A percentile compares a stretch with the other conserved stretches of the same genome.
phyloP scores from a whole-genome alignment of 352 stramenopile species.

The Chrysophaeum taylorii region DNA sequence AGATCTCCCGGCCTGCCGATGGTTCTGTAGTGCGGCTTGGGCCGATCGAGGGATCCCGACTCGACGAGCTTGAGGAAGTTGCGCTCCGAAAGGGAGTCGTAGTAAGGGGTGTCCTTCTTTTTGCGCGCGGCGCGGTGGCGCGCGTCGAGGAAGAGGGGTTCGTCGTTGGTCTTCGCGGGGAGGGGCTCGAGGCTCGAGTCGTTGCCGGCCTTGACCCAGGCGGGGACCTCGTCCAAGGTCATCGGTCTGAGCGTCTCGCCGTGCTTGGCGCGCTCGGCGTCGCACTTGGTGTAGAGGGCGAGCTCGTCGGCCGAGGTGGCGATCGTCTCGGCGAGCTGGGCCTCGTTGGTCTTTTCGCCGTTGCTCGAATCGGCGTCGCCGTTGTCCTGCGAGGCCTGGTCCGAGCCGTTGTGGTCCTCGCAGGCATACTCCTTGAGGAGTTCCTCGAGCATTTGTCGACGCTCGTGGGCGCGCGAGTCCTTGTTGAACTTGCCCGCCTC shows the following conservation, averaged over 20 bases:
- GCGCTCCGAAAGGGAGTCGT: too few species aligned
- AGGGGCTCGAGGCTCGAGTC: too few species aligned
- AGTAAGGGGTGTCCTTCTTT: too few species aligned
- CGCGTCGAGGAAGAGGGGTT: too few species aligned
- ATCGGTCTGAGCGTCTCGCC: not conserved
- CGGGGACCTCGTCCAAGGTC: not conserved
- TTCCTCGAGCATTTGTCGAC: slow-evolving; percentile 15
- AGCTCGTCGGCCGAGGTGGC: slow-evolving; percentile 27
- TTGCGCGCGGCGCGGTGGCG: too few species aligned
- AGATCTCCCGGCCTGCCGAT: too few species aligned
- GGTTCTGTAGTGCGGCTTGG: too few species aligned
- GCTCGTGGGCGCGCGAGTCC: slow-evolving; percentile 18
- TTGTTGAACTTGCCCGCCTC: slow-evolving; percentile 37
- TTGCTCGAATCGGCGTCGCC: not conserved
- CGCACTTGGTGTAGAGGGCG: slow-evolving; percentile 29
- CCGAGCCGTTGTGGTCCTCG: too few species aligned
- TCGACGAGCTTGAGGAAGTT: too few species aligned
- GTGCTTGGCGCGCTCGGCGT: not conserved
- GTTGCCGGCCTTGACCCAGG: not conserved
- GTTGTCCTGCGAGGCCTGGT: not conserved
- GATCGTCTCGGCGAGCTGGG: slow-evolving; percentile 16
- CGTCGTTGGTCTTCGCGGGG: too few species aligned
- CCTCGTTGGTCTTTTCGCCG: not conserved
- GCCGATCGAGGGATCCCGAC: too few species aligned
- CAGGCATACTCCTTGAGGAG: slow-evolving; percentile 1